Percentiles rank a stretch among this genome's conserved stretches.
Evolutionary conservation across 345 rosid genomes (phyloP).

Genomic region (Streptanthus diversifolius): DNA sequence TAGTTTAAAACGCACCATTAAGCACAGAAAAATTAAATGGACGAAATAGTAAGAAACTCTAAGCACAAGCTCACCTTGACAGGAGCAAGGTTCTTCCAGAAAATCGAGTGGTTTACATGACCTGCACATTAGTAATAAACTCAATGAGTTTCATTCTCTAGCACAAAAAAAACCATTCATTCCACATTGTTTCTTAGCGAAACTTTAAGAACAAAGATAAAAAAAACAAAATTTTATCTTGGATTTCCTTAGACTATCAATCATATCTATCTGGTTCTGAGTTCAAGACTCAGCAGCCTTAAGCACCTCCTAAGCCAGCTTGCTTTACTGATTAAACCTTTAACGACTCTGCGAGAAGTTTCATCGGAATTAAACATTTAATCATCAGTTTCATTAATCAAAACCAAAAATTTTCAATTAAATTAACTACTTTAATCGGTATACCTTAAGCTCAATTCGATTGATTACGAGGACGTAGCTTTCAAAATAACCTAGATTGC

Average conservation of each 20-base stretch:
- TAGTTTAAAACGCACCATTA: background rate
- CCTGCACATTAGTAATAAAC: constrained; percentile 42
- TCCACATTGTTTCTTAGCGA: too few species aligned
- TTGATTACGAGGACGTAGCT: background rate
- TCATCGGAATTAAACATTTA: background rate
- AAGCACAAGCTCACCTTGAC: constrained; percentile 43
- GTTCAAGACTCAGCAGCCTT: background rate
- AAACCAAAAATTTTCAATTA: background rate
- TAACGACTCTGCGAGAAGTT: background rate
- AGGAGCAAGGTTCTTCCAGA: constrained; percentile 91
- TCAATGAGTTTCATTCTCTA: background rate
- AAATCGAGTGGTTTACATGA: constrained; percentile 86
- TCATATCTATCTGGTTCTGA: background rate
- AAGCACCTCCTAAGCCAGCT: background rate
- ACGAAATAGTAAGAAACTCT: background rate
- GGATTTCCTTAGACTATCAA: background rate
- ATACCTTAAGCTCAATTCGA: background rate
- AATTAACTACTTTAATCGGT: background rate
- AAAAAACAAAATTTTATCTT: background rate
- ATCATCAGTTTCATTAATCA: constrained; percentile 1
- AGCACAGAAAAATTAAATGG: background rate
- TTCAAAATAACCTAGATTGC: background rate
- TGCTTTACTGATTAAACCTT: background rate
- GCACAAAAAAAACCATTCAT: background rate
- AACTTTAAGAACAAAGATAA: background rate